Conservation (phyloP, 2,329 filamentous ascomycete species). For the Dryadomyces sulphureus region DNA sequence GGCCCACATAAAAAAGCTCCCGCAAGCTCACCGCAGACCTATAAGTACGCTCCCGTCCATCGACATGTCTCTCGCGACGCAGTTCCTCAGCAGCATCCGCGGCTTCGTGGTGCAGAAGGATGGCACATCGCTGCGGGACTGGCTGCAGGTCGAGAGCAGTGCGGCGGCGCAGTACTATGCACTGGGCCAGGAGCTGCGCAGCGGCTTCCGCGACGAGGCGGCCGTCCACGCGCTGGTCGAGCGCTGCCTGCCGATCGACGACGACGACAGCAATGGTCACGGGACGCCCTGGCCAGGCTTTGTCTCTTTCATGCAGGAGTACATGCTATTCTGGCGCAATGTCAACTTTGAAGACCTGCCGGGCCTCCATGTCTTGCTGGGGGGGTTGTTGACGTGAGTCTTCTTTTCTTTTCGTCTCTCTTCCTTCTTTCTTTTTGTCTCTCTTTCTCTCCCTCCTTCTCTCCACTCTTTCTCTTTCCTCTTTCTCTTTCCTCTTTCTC, state of each 20-base stretch:
- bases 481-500: too few relatives aligned
- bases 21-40: too few relatives aligned
- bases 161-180: slow-evolving; percentile 51
- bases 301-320: slow-evolving; percentile 64
- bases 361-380: slow-evolving; percentile 60
- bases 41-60: background rate
- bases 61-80: slow-evolving; percentile 11
- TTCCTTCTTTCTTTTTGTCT: too few relatives aligned
- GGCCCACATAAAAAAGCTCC: too few relatives aligned
- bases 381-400: slow-evolving; percentile 31
- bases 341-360: slow-evolving; percentile 63
- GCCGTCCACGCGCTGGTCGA: slow-evolving; percentile 50
- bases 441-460: too few relatives aligned
- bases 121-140: slow-evolving; percentile 50
- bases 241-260: slow-evolving; percentile 46
- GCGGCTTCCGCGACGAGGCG: slow-evolving; percentile 33
- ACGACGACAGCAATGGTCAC: slow-evolving; percentile 46
- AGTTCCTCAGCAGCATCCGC: slow-evolving; percentile 12
- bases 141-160: slow-evolving; percentile 60
- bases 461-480: too few relatives aligned
- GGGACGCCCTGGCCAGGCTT: slow-evolving; percentile 63
- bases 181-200: slow-evolving; percentile 52
- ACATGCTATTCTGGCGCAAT: slow-evolving; percentile 68
- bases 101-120: slow-evolving; percentile 22
- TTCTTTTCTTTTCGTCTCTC: too few relatives aligned